phyloP scores from a whole-genome alignment of 2,329 filamentous ascomycete species.

The Ceratocystis smalleyi region DNA sequence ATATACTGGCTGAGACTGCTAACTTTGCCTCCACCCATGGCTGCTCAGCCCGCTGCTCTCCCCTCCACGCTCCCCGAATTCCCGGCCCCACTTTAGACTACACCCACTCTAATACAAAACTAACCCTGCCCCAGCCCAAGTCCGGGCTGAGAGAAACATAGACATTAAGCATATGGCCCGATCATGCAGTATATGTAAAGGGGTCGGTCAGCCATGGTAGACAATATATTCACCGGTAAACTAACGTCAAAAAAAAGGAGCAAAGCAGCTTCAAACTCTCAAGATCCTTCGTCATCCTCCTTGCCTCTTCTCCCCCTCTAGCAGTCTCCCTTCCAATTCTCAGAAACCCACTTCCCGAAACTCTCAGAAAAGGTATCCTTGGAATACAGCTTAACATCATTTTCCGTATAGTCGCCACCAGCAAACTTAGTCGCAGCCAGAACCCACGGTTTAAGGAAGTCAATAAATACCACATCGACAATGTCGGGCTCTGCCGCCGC shows the following conservation, averaged over 20 bases:
- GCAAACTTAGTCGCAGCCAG: constrained; percentile 53
- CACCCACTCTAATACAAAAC: not conserved
- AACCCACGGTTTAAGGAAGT: constrained; percentile 77
- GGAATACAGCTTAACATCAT: constrained; percentile 36
- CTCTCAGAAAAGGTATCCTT: constrained; percentile 41
- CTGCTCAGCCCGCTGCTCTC: not conserved
- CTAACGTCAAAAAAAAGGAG: not conserved
- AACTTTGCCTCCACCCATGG: not conserved
- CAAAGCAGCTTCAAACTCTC: too few relatives aligned
- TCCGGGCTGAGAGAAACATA: not conserved
- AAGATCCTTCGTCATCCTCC: not conserved
- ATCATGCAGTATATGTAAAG: not conserved
- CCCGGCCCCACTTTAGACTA: not conserved
- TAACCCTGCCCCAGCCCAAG: not conserved
- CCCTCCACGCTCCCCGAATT: not conserved
- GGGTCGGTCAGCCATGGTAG: not conserved
- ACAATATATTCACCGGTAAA: not conserved
- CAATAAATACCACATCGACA: constrained; percentile 81
- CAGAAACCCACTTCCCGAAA: constrained; percentile 41
- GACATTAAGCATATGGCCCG: not conserved
- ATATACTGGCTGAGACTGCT: not conserved
- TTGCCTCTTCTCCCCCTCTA: constrained; percentile 18
- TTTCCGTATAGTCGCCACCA: constrained; percentile 34
- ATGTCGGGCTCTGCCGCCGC: constrained; percentile 42
- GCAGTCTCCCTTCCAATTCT: constrained; percentile 41